Percentiles rank a stretch among this genome's conserved stretches.
phyloP scores from a whole-genome alignment of 257 asterid species.

The Forsythia suspensa region DNA sequence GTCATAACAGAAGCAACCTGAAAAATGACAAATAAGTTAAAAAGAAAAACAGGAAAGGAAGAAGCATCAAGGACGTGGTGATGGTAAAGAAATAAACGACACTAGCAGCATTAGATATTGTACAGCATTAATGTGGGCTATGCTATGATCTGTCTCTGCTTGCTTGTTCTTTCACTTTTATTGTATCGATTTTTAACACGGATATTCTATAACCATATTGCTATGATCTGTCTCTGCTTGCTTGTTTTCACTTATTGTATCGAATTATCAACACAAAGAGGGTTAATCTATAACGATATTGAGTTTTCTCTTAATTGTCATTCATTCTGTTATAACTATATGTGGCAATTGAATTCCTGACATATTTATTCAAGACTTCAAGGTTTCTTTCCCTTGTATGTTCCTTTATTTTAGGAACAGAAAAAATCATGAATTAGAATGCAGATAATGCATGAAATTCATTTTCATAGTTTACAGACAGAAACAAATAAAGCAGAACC shows the following conservation, averaged over 20 bases:
- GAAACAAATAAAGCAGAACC: background rate
- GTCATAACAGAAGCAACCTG: constrained; percentile 97
- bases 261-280: too few relatives aligned
- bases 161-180: background rate
- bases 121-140: background rate
- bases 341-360: background rate
- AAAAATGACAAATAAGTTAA: constrained; percentile 23
- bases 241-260: background rate
- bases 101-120: background rate
- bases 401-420: background rate
- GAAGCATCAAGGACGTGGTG: background rate
- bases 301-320: background rate
- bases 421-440: background rate
- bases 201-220: background rate
- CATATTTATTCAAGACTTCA: background rate
- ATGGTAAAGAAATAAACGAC: background rate
- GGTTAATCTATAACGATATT: background rate
- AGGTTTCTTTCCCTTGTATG: background rate
- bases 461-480: background rate
- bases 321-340: background rate
- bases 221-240: background rate
- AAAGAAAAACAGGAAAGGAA: constrained; percentile 8
- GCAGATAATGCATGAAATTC: background rate
- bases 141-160: background rate
- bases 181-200: background rate